phyloP scores from a whole-genome alignment of 306 rosid species.

The Quercus aquifolioides region DNA sequence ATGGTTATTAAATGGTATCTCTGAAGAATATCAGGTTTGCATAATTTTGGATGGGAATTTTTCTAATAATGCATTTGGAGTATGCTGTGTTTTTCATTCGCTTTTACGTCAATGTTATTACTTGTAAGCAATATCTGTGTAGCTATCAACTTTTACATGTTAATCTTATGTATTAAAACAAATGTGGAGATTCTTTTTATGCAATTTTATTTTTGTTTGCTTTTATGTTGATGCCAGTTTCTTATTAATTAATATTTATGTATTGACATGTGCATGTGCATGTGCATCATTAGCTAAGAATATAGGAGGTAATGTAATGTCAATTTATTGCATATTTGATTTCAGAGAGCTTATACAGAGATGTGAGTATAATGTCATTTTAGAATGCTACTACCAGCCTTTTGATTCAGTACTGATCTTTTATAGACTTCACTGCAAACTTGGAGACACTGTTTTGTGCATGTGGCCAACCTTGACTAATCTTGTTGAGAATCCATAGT shows the following conservation, averaged over 20 bases:
- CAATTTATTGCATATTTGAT: neutral
- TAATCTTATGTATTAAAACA: no score
- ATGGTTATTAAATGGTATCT: constrained; percentile 74
- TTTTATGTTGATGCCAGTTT: no score
- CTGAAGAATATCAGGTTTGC: constrained; percentile 71
- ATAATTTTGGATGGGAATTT: neutral
- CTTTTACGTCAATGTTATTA: neutral
- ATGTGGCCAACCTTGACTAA: neutral
- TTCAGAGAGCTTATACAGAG: neutral
- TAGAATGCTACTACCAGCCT: neutral
- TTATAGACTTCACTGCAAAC: neutral
- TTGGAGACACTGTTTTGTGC: neutral
- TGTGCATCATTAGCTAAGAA: neutral
- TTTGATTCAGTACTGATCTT: neutral
- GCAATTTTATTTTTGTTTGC: no score
- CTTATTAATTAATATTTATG: no score
- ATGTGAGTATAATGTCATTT: neutral
- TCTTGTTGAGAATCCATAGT: neutral
- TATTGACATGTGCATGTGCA: no score
- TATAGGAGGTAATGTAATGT: neutral
- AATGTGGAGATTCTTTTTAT: no score
- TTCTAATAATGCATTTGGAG: constrained; percentile 5
- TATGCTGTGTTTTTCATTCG: neutral
- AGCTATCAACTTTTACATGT: neutral
- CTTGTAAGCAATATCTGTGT: neutral